Evolutionary conservation across 768 basidiomycete genomes (phyloP), one percentile per base, ranked within the genome.

Genomic region (Naematelia encephala): DNA sequence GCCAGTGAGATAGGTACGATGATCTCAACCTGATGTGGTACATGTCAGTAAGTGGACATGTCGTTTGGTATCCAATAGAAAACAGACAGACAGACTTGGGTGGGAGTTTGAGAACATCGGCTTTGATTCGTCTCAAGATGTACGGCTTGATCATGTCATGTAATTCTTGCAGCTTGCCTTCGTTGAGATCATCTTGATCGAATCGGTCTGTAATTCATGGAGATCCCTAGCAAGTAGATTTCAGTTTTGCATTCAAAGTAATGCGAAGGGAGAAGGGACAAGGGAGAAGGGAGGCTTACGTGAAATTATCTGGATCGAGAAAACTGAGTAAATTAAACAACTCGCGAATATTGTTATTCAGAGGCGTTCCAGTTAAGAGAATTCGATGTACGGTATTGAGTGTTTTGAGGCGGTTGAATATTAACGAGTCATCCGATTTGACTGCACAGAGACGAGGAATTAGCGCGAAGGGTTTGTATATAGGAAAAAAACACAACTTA

Each of bases 281-380:
- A 19, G 19, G 11, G 19, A 12, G 39, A 43, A 43, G 19, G 19
- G 19, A 2, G 23, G 4, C 3, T 44, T 53, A 73, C 71, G 26
- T 61, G 69, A 74, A 77, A 4, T 60, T 60, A 12, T 58, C 47
- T 0, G 68, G 69, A 58, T 75, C 78, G 16, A 98, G 83, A 80
- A 98, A 98, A 74, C 91, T 90, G 86, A 99, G 91, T 44, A 99
- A 82, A 75, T 93, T 98, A 81, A 98, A 94, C 23, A 99, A 78
- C 78, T 99, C 96, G 48, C 90, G 83, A 22, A 99, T 87, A 72
- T 97, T 98, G 80, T 98, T 98, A 77, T 98, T 98, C 58, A 98
- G 77, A 0, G 94, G 94, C 0, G 96, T 98, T 83, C 91, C 90
- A 46, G 93, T 93, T 85, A 93, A 87, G 51, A 94, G 86, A 14